Percentiles rank a stretch among this genome's conserved stretches.
phyloP scores from a whole-genome alignment of 2,329 filamentous ascomycete genomes.

The Xylariaceae sp. region DNA sequence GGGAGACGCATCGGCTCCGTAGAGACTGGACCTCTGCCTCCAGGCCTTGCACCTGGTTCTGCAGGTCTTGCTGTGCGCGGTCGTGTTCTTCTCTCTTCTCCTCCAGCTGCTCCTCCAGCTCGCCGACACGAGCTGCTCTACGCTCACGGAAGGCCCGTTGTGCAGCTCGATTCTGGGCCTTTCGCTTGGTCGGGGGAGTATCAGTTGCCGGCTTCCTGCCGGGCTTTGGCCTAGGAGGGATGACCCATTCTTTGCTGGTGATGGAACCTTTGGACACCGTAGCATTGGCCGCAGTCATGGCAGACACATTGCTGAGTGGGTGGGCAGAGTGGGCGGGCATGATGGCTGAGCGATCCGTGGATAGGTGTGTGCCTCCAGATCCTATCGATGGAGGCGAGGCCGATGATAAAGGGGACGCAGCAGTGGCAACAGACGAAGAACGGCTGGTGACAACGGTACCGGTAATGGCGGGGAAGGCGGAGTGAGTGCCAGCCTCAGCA shows the following conservation, averaged over 20 bases:
- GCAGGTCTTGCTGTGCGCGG: conserved; percentile 48
- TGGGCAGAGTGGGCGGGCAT: conserved; percentile 15
- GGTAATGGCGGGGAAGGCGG: too few species aligned
- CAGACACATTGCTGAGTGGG: conserved; percentile 36
- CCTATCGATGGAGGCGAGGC: conserved; percentile 17
- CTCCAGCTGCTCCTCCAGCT: conserved; percentile 60
- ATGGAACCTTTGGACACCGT: conserved; percentile 47
- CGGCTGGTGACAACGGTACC: too few species aligned
- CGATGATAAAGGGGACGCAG: conserved; percentile 19
- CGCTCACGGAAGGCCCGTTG: conserved; percentile 87
- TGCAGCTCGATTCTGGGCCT: conserved; percentile 88
- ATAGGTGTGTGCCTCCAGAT: conserved; percentile 1
- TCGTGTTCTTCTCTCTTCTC: conserved; percentile 51
- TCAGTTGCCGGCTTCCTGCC: conserved; percentile 91
- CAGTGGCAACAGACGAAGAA: conserved; percentile 21
- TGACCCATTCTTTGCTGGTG: conserved; percentile 79
- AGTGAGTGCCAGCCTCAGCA: too few species aligned
- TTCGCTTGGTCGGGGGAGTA: conserved; percentile 85
- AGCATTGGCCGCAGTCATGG: conserved; percentile 35
- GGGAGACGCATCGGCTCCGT: conserved; percentile 50
- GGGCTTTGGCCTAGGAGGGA: conserved; percentile 78
- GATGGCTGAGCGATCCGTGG: conserved; percentile 19
- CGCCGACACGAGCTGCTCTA: conserved; percentile 75
- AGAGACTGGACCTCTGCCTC: conserved; percentile 62
- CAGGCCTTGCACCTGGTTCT: conserved; percentile 49